These are phyloP conservation scores for Alloascoidea hylecoeti DNA, from an alignment of 805 yeast species.

Conservation along the genomic window DNA sequence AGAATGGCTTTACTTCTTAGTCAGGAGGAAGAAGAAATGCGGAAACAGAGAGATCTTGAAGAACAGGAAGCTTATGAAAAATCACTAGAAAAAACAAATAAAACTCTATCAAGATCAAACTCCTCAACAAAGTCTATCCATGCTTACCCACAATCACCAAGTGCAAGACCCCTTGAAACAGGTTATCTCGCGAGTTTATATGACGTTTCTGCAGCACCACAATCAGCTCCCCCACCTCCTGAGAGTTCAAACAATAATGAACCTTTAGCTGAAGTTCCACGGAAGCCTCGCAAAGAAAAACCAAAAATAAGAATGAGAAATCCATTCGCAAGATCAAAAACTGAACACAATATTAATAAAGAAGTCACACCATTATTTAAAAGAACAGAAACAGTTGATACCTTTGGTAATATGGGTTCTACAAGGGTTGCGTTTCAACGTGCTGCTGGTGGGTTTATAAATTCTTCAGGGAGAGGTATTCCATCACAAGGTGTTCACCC, in stretches of 20 bases:
- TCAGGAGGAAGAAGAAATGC: conserved; percentile 1
- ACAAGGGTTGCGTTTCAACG: conserved; percentile 70
- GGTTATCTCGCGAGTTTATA: not conserved
- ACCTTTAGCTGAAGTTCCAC: not conserved
- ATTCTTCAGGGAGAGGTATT: conserved; percentile 67
- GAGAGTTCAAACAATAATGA: too few species aligned
- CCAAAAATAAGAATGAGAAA: not conserved
- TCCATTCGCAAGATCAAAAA: not conserved
- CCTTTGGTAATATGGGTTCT: conserved; percentile 64
- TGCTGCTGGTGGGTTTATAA: conserved; percentile 64
- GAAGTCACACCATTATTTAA: too few species aligned
- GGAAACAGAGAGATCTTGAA: not conserved
- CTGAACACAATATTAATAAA: not conserved
- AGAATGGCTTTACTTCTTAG: not conserved
- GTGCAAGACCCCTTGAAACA: not conserved
- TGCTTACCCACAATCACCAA: not conserved
- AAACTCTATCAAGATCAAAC: not conserved
- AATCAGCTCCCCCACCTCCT: too few species aligned
- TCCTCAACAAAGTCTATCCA: not conserved
- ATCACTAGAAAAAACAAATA: not conserved
- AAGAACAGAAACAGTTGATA: too few species aligned
- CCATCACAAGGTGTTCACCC: not conserved
- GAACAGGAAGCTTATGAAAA: conserved; percentile 1
- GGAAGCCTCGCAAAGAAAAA: not conserved
- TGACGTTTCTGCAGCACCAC: not conserved